Conservation (phyloP, 2,329 filamentous ascomycete genomes). For the Fusarium setosum region DNA sequence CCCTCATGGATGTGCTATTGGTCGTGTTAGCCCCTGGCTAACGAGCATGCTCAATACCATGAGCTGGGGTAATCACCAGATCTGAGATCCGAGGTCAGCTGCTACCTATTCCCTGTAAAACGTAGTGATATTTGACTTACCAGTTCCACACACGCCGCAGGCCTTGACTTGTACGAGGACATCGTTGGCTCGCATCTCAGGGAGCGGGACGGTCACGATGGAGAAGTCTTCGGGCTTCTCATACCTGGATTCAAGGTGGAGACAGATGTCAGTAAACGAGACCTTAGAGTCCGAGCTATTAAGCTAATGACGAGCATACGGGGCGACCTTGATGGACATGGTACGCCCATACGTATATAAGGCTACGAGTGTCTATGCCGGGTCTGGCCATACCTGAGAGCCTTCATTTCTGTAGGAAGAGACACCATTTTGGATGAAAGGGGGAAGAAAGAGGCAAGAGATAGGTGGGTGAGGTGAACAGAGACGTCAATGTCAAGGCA, state of each 20-base stretch:
- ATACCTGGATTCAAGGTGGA: slow-evolving; percentile 54
- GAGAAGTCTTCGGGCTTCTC: slow-evolving; percentile 71
- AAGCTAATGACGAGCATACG: slow-evolving; percentile 1
- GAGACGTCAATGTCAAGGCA: not conserved
- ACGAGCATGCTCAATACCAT: not conserved
- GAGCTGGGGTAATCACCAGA: slow-evolving; percentile 45
- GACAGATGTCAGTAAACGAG: slow-evolving; percentile 12
- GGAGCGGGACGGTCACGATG: slow-evolving; percentile 72
- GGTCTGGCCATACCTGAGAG: slow-evolving; percentile 63
- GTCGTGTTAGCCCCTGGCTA: slow-evolving; percentile 6
- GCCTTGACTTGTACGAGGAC: slow-evolving; percentile 75
- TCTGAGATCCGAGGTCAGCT: slow-evolving; percentile 45
- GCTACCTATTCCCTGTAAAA: not conserved
- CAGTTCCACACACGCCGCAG: slow-evolving; percentile 71
- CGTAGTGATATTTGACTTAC: slow-evolving; percentile 48
- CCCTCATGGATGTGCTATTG: slow-evolving; percentile 71
- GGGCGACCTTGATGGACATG: slow-evolving; percentile 37
- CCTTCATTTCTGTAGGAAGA: slow-evolving; percentile 69
- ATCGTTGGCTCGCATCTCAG: slow-evolving; percentile 68
- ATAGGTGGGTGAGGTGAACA: not conserved
- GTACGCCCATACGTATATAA: slow-evolving; percentile 16
- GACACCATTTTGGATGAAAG: slow-evolving; percentile 43
- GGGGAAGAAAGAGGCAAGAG: not conserved
- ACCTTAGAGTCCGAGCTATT: not conserved
- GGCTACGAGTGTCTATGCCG: not conserved